Base-by-base conservation (phyloP, 768 basidiomycete genomes). In the Rhizopogon roseolus region DNA sequence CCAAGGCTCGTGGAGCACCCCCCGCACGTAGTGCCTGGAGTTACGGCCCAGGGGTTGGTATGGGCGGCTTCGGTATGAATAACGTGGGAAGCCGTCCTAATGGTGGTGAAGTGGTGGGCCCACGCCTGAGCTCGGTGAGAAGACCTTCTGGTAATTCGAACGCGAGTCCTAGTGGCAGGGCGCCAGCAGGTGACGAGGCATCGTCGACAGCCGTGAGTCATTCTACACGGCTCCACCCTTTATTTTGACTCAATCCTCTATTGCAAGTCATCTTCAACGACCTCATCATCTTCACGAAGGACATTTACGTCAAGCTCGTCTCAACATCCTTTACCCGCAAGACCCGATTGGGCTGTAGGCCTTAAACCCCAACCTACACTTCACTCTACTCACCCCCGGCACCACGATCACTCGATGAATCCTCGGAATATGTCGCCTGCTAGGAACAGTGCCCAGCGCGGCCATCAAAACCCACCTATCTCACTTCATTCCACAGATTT, bases 261-360 rank as follows among this genome's bases (percentile, higher is more conserved):
- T 54, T 50, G 38, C 58, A 82, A 32, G 88, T 90, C 88, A 29
- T 90, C 89, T 43, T 86, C 86, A 6, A 81, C 82, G 11, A 84
- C 84, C 1, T 90, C 91, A 6, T 90, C 89, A 0, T 90, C 88
- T 1, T 92, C 90, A 38, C 80, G 86, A 38, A 79, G 82, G 57
- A 89, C 88, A 6, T 88, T 80, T 58, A 88, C 87, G 1, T 90
- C 89, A 34, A 81, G 80, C 1, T 75, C 86, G 5, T 89, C 89
- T 60, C 77, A 90, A 71, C 83, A 85, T 53, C 91, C 90, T 13
- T 76, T 93, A 38, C 91, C 91, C 4, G 73, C 89, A 2, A 78
- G 91, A 54, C 91, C 91, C 39, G 91, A 93, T 66, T 93, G 92
- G 91, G 90, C 91, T 16, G 88, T 93, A 4, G 89, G 89, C 14